Evolutionary conservation across 176 grass and related monocot genomes (phyloP).

Genomic region (Oryza meyeriana): DNA sequence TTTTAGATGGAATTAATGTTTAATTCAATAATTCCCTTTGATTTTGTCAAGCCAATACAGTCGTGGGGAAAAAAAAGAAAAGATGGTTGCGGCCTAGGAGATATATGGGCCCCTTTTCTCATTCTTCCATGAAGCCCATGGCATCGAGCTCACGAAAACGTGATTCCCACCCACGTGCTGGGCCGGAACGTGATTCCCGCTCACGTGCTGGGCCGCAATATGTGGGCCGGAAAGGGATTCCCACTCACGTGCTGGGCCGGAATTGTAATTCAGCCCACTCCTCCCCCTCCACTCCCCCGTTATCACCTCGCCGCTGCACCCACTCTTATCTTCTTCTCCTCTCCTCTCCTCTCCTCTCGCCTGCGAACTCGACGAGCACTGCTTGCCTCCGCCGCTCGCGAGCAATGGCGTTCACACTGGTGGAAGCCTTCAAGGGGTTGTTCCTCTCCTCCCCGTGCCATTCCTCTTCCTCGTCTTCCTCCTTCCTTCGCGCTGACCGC

Average conservation of each 20-base stretch:
- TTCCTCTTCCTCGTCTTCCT: neutral
- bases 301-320: conserved; percentile 19
- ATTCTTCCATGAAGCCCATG: too few species aligned
- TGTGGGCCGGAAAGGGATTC: too few species aligned
- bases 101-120: neutral
- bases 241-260: too few species aligned
- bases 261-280: neutral
- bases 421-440: conserved; percentile 68
- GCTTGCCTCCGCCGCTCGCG: neutral
- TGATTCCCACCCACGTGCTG: neutral
- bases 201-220: too few species aligned
- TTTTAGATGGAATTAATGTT: too few species aligned
- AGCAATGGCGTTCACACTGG: conserved; percentile 64
- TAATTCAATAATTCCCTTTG: too few species aligned
- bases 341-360: neutral
- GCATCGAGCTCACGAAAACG: too few species aligned
- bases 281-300: conserved; percentile 5
- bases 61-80: neutral
- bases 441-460: conserved; percentile 29
- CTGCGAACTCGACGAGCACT: neutral
- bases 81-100: neutral
- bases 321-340: neutral
- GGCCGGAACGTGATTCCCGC: too few species aligned
- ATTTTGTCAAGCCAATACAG: too few species aligned
- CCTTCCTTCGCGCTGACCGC: conserved; percentile 38